phyloP scores from a whole-genome alignment of 495 filamentous ascomycete species.

The Penicillium longicatenatum region DNA sequence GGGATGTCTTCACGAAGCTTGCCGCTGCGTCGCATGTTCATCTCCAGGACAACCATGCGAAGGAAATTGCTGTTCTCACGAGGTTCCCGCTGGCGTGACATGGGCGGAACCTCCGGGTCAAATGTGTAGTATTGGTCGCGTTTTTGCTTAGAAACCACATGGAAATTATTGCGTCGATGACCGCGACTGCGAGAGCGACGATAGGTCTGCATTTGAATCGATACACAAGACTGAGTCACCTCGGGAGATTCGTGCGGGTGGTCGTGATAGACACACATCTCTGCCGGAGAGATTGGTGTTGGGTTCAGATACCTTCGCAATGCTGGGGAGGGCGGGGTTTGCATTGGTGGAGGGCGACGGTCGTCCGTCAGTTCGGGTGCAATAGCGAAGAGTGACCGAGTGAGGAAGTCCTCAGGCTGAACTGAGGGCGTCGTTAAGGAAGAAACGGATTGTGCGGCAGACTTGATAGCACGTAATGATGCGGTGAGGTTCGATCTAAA shows the following conservation, averaged over 20 bases:
- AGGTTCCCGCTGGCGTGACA: slow-evolving; percentile 79
- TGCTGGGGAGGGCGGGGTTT: slow-evolving; percentile 79
- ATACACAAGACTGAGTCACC: slow-evolving; percentile 56
- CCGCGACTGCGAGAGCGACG: slow-evolving; percentile 38
- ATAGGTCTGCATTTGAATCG: slow-evolving; percentile 89
- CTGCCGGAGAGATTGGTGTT: slow-evolving; percentile 64
- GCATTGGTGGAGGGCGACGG: slow-evolving; percentile 74
- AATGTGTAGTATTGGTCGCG: slow-evolving; percentile 43
- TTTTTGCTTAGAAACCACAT: slow-evolving; percentile 28
- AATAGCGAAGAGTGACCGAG: slow-evolving; percentile 77
- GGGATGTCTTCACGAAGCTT: slow-evolving; percentile 86
- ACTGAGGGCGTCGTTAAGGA: slow-evolving; percentile 71
- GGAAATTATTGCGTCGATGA: slow-evolving; percentile 37
- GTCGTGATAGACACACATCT: slow-evolving; percentile 61
- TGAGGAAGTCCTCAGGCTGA: slow-evolving; percentile 86
- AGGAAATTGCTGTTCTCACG: slow-evolving; percentile 95
- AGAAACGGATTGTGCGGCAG: slow-evolving; percentile 81
- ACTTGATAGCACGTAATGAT: slow-evolving; percentile 82
- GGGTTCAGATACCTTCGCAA: slow-evolving; percentile 92
- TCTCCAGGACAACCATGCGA: slow-evolving; percentile 90
- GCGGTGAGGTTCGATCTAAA: slow-evolving; percentile 96
- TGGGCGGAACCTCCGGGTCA: slow-evolving; percentile 46
- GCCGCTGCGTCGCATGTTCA: slow-evolving; percentile 91
- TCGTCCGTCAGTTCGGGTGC: slow-evolving; percentile 86
- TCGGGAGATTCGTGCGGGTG: slow-evolving; percentile 38